Evolutionary conservation across 805 yeast genomes (phyloP).

Genomic region (Candida ficus): DNA sequence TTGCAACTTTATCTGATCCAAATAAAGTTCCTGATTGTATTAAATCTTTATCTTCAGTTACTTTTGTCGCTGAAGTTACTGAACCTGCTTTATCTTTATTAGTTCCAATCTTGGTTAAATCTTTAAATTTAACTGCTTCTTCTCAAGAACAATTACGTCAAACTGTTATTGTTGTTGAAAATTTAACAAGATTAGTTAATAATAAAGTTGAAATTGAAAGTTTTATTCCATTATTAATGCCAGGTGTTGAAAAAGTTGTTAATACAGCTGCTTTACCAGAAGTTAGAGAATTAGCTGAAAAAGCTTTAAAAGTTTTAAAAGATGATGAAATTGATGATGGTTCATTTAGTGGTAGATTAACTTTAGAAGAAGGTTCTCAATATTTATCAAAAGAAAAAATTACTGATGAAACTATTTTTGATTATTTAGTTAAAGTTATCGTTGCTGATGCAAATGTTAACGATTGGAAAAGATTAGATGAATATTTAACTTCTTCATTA

Average conservation of each 20-base stretch:
- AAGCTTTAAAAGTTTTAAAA: constrained; percentile 76
- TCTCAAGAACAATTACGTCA: constrained; percentile 96
- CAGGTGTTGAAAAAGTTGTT: constrained; percentile 87
- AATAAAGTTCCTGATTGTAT: constrained; percentile 83
- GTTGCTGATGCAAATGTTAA: constrained; percentile 67
- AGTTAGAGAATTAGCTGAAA: constrained; percentile 87
- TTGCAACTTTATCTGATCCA: constrained; percentile 88
- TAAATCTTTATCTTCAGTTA: constrained; percentile 84
- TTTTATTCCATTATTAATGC: constrained; percentile 79
- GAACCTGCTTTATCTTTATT: constrained; percentile 88
- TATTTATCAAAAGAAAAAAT: constrained; percentile 31
- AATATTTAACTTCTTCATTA: constrained; percentile 42
- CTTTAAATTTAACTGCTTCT: constrained; percentile 74
- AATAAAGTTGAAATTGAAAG: constrained; percentile 87
- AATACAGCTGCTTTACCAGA: constrained; percentile 93
- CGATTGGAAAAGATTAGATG: constrained; percentile 59
- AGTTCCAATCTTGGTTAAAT: constrained; percentile 89
- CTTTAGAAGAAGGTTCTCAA: constrained; percentile 45
- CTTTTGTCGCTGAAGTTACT: constrained; percentile 97
- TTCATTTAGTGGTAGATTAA: constrained; percentile 70
- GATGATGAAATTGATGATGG: constrained; percentile 77
- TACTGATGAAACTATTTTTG: constrained; percentile 34
- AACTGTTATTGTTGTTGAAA: constrained; percentile 93
- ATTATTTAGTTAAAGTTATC: constrained; percentile 49
- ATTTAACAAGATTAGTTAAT: constrained; percentile 90